Percentiles rank a stretch among this genome's conserved stretches.
Conservation (phyloP, 2,329 filamentous ascomycete species). For the Ascomycota sp. region DNA sequence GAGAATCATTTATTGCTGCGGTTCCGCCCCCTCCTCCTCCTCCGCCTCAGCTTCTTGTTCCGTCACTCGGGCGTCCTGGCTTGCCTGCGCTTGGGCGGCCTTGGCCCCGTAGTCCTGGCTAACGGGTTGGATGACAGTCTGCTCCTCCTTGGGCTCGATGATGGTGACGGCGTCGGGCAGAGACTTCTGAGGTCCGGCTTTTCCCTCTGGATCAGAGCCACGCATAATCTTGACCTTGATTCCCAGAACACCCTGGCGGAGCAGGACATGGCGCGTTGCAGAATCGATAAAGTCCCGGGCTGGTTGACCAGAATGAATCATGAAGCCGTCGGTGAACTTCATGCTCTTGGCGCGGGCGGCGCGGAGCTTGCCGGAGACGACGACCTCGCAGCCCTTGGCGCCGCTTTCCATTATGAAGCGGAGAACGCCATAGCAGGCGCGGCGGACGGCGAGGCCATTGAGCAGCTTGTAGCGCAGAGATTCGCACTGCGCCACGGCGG, state of each 20-base stretch:
- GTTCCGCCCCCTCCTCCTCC: conserved; percentile 17
- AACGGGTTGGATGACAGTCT: conserved; percentile 81
- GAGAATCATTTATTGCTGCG: conserved; percentile 14
- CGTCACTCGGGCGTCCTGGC: conserved; percentile 37
- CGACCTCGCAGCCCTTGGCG: conserved; percentile 99
- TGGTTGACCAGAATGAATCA: conserved; percentile 99
- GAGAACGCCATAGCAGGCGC: conserved; percentile 99
- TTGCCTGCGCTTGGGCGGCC: conserved; percentile 48
- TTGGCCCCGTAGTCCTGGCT: conserved; percentile 98
- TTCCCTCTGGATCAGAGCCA: conserved; percentile 97
- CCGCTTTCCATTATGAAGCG: conserved; percentile 99
- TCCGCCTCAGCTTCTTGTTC: conserved; percentile 38
- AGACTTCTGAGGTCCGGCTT: conserved; percentile 90
- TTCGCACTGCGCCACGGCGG: conserved; percentile 99
- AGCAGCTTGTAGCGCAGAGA: conserved; percentile 99
- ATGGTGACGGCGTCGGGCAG: conserved; percentile 97
- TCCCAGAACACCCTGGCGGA: conserved; percentile 97
- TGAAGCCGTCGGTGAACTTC: conserved; percentile 99
- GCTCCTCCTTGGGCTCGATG: conserved; percentile 99
- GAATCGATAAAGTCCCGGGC: conserved; percentile 99
- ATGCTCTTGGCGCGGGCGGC: conserved; percentile 99
- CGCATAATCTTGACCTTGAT: conserved; percentile 99
- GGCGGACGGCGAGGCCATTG: conserved; percentile 94
- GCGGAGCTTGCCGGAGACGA: conserved; percentile 96
- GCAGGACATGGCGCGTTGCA: conserved; percentile 96